phyloP scores from a whole-genome alignment of 75 land plant genomes.

The Cupressus sempervirens region DNA sequence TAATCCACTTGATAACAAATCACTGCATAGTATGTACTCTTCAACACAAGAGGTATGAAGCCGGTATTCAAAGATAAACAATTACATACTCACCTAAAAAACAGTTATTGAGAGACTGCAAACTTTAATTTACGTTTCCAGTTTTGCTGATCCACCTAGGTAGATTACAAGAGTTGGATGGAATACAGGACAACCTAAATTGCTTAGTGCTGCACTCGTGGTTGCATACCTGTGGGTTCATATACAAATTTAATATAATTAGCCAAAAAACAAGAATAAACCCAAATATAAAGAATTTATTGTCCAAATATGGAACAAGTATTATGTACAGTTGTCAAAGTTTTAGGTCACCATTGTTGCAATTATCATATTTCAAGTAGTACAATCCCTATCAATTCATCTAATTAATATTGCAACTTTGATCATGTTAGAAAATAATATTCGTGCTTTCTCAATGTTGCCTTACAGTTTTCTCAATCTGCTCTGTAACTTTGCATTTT shows the following conservation, averaged over 20 bases:
- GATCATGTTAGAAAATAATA: not conserved
- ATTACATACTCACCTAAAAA: too few species aligned
- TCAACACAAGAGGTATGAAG: too few species aligned
- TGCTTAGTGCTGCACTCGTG: slow-evolving; percentile 39
- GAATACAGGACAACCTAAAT: slow-evolving; percentile 36
- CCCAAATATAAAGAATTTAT: not conserved
- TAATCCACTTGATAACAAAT: too few species aligned
- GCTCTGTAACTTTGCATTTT: too few species aligned
- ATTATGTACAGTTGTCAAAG: slow-evolving; percentile 21
- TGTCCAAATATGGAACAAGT: not conserved
- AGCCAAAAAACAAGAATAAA: not conserved
- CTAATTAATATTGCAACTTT: not conserved
- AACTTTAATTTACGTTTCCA: too few species aligned
- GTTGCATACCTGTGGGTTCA: slow-evolving; percentile 18
- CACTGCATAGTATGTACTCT: too few species aligned
- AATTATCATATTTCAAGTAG: slow-evolving; percentile 51
- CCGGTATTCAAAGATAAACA: too few species aligned
- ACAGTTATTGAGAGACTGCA: too few species aligned
- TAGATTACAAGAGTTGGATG: slow-evolving; percentile 17
- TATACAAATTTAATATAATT: not conserved
- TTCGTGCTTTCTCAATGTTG: too few species aligned
- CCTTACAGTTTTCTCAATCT: too few species aligned
- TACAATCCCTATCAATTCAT: slow-evolving; percentile 27
- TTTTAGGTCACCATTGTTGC: slow-evolving; percentile 23
- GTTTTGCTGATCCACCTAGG: too few species aligned